Percentiles rank a stretch among this genome's conserved stretches.
These are phyloP conservation scores for Alternaria incomplexa DNA, from an alignment of 2,329 filamentous ascomycete species.

Conservation along the genomic window DNA sequence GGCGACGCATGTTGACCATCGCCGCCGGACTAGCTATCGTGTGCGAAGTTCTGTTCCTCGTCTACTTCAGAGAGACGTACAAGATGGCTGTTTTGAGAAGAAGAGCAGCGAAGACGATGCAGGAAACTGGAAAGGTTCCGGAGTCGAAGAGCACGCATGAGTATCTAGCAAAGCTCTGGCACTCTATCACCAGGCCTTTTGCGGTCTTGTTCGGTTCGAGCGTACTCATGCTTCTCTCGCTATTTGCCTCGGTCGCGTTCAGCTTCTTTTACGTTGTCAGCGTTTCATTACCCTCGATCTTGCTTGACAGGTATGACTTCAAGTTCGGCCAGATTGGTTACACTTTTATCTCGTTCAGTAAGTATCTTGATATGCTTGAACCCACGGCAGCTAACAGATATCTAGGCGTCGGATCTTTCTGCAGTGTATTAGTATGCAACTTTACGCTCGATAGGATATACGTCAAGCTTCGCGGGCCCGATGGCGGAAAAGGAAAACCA, in stretches of 20 bases:
- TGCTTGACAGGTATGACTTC: slow-evolving; percentile 50
- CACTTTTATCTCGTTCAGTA: slow-evolving; percentile 63
- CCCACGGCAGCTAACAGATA: background rate
- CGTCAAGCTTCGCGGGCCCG: slow-evolving; percentile 52
- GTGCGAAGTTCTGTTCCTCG: slow-evolving; percentile 60
- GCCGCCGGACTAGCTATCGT: slow-evolving; percentile 55
- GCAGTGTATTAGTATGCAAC: slow-evolving; percentile 60
- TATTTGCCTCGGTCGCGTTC: slow-evolving; percentile 53
- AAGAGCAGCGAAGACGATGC: slow-evolving; percentile 26
- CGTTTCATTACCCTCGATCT: slow-evolving; percentile 53
- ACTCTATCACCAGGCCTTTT: slow-evolving; percentile 50
- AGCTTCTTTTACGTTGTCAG: slow-evolving; percentile 56
- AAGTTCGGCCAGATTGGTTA: slow-evolving; percentile 60
- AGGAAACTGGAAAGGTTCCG: slow-evolving; percentile 11
- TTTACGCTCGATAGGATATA: slow-evolving; percentile 61
- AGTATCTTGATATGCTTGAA: slow-evolving; percentile 6
- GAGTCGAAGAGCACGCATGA: slow-evolving; percentile 22
- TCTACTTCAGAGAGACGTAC: slow-evolving; percentile 66
- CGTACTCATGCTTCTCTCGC: slow-evolving; percentile 60
- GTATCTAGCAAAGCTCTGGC: slow-evolving; percentile 39
- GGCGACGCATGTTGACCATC: slow-evolving; percentile 62
- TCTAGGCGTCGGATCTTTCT: slow-evolving; percentile 55
- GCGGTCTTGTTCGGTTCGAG: slow-evolving; percentile 56
- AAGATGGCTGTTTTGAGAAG: slow-evolving; percentile 59
- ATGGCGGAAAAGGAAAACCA: slow-evolving; percentile 54